phyloP scores from a whole-genome alignment of 352 stramenopile species.

The Pythium monospermum region DNA sequence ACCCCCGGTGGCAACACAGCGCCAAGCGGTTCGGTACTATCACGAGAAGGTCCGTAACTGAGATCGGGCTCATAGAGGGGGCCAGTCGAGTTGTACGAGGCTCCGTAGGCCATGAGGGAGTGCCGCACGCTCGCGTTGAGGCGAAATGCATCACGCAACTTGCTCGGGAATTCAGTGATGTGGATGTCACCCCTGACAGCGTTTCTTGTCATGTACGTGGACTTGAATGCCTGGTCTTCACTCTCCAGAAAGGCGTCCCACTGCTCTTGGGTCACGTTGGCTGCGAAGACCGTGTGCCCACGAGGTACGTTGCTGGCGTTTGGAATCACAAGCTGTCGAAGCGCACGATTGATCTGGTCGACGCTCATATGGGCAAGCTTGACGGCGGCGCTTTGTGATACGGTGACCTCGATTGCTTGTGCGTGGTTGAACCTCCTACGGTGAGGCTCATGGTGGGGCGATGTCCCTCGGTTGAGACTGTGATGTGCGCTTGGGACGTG shows the following conservation, averaged over 20 bases:
- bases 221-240: neutral
- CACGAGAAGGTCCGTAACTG: neutral
- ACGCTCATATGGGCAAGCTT: too few species aligned
- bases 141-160: too few species aligned
- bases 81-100: neutral
- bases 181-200: neutral
- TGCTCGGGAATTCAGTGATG: neutral
- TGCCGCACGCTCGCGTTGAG: too few species aligned
- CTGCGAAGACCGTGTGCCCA: neutral
- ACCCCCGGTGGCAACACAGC: neutral
- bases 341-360: too few species aligned
- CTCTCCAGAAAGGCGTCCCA: neutral
- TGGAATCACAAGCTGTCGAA: too few species aligned
- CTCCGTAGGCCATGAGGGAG: neutral
- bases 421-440: too few species aligned
- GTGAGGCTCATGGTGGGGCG: too few species aligned
- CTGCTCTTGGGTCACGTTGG: neutral
- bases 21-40: neutral
- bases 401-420: too few species aligned
- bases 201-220: neutral
- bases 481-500: too few species aligned
- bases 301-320: neutral
- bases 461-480: too few species aligned
- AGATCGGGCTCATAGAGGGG: neutral
- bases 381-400: too few species aligned